These are phyloP conservation scores for Leptographium procerum DNA, from an alignment of 2,329 filamentous ascomycete genomes.

Conservation along the genomic window DNA sequence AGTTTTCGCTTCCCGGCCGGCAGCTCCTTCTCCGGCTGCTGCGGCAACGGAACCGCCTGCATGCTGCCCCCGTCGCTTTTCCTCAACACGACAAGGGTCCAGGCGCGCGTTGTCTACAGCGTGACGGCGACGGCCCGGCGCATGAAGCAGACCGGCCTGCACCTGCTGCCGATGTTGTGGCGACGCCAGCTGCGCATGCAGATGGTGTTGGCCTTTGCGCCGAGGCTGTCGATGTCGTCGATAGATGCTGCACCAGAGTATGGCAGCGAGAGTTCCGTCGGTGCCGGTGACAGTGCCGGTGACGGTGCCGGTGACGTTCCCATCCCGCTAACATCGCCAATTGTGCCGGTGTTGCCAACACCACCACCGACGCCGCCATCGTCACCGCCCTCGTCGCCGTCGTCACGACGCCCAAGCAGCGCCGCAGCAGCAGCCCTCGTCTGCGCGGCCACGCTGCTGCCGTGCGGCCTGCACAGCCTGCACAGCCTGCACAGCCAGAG, in stretches of 20 bases:
- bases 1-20: neutral
- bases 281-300: no score
- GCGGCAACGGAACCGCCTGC: neutral
- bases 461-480: neutral
- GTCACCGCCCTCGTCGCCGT: no score
- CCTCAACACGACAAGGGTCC: neutral
- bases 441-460: constrained; percentile 2
- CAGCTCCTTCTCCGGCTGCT: neutral
- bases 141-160: neutral
- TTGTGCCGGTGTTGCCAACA: no score
- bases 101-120: neutral
- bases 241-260: no score
- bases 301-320: no score
- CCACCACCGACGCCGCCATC: no score
- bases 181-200: neutral
- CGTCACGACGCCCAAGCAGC: neutral
- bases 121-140: constrained; percentile 1
- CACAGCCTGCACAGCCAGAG: no score
- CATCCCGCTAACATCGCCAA: no score
- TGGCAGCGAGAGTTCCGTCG: no score
- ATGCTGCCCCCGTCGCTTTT: constrained; percentile 2
- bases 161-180: neutral
- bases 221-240: no score
- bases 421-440: neutral
- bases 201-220: neutral